A percentile compares a stretch with the other conserved stretches of the same genome.
These are phyloP conservation scores for Claviceps humidiphila DNA, from an alignment of 2,329 filamentous ascomycete genomes.

Conservation along the genomic window DNA sequence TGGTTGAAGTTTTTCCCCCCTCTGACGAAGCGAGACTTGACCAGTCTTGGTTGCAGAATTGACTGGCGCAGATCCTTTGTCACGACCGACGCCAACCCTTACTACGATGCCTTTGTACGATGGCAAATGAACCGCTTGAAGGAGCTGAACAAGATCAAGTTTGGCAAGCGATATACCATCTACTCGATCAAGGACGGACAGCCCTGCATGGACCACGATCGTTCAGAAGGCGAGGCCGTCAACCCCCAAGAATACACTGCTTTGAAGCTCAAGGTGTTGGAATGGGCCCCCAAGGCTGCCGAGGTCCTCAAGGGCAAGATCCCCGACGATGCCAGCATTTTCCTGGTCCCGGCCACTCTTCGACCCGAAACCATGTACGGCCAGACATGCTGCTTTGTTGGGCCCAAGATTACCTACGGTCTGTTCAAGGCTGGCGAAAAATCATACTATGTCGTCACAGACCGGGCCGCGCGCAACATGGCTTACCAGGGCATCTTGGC, in stretches of 20 bases:
- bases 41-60: slow-evolving; percentile 71
- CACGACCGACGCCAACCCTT: slow-evolving; percentile 92
- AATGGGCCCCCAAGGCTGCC: slow-evolving; percentile 70
- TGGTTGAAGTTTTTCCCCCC: slow-evolving; percentile 81
- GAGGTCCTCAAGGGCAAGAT: slow-evolving; percentile 64
- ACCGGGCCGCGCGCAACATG: slow-evolving; percentile 89
- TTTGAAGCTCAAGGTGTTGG: slow-evolving; percentile 78
- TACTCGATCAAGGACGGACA: slow-evolving; percentile 44
- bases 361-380: slow-evolving; percentile 98
- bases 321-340: slow-evolving; percentile 66
- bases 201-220: slow-evolving; percentile 35
- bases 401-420: slow-evolving; percentile 79
- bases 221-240: slow-evolving; percentile 32
- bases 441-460: slow-evolving; percentile 74
- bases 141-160: slow-evolving; percentile 84
- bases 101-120: slow-evolving; percentile 86
- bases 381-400: slow-evolving; percentile 90
- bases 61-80: slow-evolving; percentile 91
- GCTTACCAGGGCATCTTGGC: slow-evolving; percentile 81
- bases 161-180: slow-evolving; percentile 84
- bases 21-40: slow-evolving; percentile 55
- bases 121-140: slow-evolving; percentile 96
- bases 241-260: slow-evolving; percentile 86
- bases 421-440: slow-evolving; percentile 67
- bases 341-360: slow-evolving; percentile 82